Base-by-base conservation (phyloP, 352 stramenopile genomes). In the Pseudoperonospora humuli region DNA sequence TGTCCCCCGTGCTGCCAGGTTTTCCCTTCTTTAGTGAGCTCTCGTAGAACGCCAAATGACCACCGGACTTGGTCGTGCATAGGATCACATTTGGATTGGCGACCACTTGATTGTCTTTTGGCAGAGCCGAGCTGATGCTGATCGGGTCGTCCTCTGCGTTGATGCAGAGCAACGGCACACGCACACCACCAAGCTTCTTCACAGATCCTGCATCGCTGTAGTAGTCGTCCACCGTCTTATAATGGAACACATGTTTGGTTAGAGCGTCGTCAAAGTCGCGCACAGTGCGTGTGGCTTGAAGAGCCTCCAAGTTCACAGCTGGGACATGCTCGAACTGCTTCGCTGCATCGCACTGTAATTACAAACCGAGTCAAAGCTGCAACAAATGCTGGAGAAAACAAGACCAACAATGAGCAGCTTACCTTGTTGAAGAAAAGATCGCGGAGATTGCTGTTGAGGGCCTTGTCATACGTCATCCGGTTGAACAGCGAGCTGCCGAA, bases 1-100 rank as follows among this genome's bases (percentile, higher is more conserved):
- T 48, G 17, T 10, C 35, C 19, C 4, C 28, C 4, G 35, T 23
- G 11, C 60, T 50, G 7, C 23, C 23, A 26, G 7, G 27, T 21
- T 39, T 10, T 38, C n/a, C n/a, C n/a, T 32, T 26, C 15, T 57
- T 50, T 15, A 56, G 31, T 10, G 36, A 68, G 38, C 49, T 60
- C 38, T 84, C 62, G 41, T 82, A 88, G 39, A 87, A 91, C 0
- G 56, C 73, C 38, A 91, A 58, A 52, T 87, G 79, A 13, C 75
- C 75, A 27, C 79, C 75, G 4, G 42, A 58, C 20, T 79, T 69
- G 20, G 79, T 91, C 23, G 72, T 64, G 20, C 61, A 79, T 23
- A 91, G 47, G 25, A 91, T 78, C 29, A 86, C 54, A 15, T 82
- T 71, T 3, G 62, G 47, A 41, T 84, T 91, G 10, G 55, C 53